Percentiles rank a stretch among this genome's conserved stretches.
phyloP scores from a whole-genome alignment of 1,139 yeast species.

The Saccharomycopsis crataegensis region DNA sequence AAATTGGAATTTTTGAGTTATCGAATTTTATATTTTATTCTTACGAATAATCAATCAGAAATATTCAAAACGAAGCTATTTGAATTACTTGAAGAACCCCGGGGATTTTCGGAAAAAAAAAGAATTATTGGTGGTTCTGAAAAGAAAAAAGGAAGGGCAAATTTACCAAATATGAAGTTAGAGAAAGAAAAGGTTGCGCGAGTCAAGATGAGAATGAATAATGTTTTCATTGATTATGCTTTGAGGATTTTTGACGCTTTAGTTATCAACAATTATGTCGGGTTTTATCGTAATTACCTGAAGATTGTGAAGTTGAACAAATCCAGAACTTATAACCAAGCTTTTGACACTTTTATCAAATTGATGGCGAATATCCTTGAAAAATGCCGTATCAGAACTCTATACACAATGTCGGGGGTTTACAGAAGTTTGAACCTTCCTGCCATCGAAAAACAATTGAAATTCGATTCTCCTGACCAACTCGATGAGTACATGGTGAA shows the following conservation, averaged over 20 bases:
- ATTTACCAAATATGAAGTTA: constrained; percentile 12
- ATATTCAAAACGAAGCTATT: constrained; percentile 32
- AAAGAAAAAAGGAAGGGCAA: too few relatives aligned
- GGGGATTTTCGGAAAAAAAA: constrained; percentile 25
- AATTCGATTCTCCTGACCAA: constrained; percentile 30
- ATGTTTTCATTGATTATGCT: constrained; percentile 13
- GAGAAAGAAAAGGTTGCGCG: constrained; percentile 23
- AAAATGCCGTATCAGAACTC: constrained; percentile 42
- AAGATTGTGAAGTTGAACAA: constrained; percentile 21
- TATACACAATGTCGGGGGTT: constrained; percentile 51
- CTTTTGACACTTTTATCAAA: constrained; percentile 21
- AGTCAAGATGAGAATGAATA: not conserved
- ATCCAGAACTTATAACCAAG: constrained; percentile 20
- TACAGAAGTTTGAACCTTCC: constrained; percentile 48
- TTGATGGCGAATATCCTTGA: constrained; percentile 24
- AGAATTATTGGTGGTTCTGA: not conserved
- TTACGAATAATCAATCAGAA: constrained; percentile 62
- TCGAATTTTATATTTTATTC: constrained; percentile 66
- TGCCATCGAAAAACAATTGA: constrained; percentile 42
- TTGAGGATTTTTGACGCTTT: constrained; percentile 12
- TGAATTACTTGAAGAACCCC: constrained; percentile 20
- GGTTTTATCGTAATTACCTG: constrained; percentile 16
- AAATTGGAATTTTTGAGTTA: constrained; percentile 65
- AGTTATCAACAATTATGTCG: constrained; percentile 5
- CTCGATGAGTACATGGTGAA: constrained; percentile 35